Percentiles rank a stretch among this genome's conserved stretches.
phyloP scores from a whole-genome alignment of 495 filamentous ascomycete species.

The Penicillium cosmopolitanum region DNA sequence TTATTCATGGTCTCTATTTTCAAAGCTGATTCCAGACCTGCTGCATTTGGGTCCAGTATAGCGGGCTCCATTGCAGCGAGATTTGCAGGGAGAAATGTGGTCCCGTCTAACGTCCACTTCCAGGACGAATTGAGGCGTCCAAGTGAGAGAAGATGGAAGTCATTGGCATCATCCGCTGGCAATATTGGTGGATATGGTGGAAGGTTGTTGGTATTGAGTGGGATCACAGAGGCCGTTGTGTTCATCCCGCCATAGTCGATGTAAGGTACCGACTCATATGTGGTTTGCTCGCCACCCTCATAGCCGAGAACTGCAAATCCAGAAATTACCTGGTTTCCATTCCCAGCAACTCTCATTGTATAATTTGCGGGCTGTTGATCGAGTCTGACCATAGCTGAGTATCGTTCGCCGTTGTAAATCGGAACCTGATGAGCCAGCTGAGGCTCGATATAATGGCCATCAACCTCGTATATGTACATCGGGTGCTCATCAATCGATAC shows the following conservation, averaged over 20 bases:
- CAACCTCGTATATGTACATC: constrained; percentile 47
- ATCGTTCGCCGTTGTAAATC: constrained; percentile 39
- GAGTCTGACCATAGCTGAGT: constrained; percentile 40
- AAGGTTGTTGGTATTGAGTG: constrained; percentile 35
- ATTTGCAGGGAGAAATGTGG: constrained; percentile 21
- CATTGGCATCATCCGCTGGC: constrained; percentile 36
- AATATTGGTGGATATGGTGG: constrained; percentile 38
- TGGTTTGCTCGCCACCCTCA: constrained; percentile 18
- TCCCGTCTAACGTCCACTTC: constrained; percentile 44
- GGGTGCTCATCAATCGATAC: constrained; percentile 51
- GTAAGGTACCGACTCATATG: constrained; percentile 31
- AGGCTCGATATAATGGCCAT: constrained; percentile 43
- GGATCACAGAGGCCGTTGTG: constrained; percentile 33
- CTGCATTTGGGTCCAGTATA: constrained; percentile 34
- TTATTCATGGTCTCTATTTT: constrained; percentile 50
- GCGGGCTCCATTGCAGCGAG: constrained; percentile 29
- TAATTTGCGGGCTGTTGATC: constrained; percentile 37
- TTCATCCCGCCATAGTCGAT: constrained; percentile 43
- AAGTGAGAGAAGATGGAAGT: constrained; percentile 40
- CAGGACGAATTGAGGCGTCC: constrained; percentile 39
- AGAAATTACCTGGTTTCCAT: constrained; percentile 38
- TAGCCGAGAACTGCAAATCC: constrained; percentile 37
- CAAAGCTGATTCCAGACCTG: constrained; percentile 25
- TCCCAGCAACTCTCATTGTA: constrained; percentile 36
- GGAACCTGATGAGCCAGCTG: constrained; percentile 31